A percentile compares a stretch with the other conserved stretches of the same genome.
phyloP scores from a whole-genome alignment of 208 protist genomes.

The Zelonia costaricensis region DNA sequence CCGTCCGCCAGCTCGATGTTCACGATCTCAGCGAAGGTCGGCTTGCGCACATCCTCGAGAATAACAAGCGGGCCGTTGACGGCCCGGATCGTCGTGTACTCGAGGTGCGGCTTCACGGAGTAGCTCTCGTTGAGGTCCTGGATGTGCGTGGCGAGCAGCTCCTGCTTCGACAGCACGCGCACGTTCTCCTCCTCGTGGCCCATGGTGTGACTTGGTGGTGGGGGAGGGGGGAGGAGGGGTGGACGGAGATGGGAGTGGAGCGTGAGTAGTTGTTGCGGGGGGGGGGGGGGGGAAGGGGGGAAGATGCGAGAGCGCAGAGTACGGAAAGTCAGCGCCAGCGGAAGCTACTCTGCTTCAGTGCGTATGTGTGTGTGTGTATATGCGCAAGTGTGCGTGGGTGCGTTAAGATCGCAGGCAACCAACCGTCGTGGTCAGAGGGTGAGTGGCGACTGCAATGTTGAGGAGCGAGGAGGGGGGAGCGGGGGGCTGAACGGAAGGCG shows the following conservation, averaged over 20 bases:
- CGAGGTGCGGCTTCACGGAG: slow-evolving; percentile 87
- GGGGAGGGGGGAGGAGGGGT: not conserved
- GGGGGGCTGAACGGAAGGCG: too few relatives aligned
- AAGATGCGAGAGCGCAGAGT: too few relatives aligned
- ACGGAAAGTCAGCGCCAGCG: too few relatives aligned
- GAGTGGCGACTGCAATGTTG: too few relatives aligned
- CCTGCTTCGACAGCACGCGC: slow-evolving; percentile 84
- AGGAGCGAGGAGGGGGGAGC: too few relatives aligned
- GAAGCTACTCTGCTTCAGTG: too few relatives aligned
- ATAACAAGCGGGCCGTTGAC: slow-evolving; percentile 99
- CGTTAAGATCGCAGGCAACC: too few relatives aligned
- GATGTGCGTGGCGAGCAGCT: slow-evolving; percentile 84
- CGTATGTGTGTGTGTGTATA: slow-evolving; percentile 8
- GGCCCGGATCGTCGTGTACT: slow-evolving; percentile 98
- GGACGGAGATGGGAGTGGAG: too few relatives aligned
- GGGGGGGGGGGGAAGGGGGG: not conserved
- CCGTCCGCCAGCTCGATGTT: slow-evolving; percentile 98
- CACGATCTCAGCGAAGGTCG: slow-evolving; percentile 99
- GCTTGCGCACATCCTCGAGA: slow-evolving; percentile 98
- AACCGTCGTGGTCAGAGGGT: too few relatives aligned
- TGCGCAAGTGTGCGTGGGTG: too few relatives aligned
- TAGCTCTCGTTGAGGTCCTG: slow-evolving; percentile 69
- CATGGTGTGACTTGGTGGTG: slow-evolving; percentile 25
- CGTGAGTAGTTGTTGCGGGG: slow-evolving; percentile 2
- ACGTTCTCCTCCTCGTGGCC: slow-evolving; percentile 46